These are phyloP conservation scores for Paramecium tetraurelia DNA, from an alignment of 73 alveolate species.

Conservation along the genomic window DNA sequence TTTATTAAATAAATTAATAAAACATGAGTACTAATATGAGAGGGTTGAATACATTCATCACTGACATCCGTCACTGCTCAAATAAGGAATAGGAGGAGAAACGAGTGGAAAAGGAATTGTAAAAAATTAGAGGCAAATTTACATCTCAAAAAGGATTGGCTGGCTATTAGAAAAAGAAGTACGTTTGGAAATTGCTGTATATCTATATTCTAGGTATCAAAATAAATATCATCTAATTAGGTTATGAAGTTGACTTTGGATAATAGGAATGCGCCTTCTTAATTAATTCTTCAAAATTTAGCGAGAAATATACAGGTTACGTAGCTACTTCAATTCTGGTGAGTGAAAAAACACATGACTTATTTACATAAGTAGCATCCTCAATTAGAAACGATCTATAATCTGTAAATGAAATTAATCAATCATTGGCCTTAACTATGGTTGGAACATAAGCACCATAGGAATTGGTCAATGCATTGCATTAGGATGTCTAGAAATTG, in stretches of 20 bases:
- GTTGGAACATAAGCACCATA: constrained; percentile 91
- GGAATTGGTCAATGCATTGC: constrained; percentile 82
- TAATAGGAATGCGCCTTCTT: constrained; percentile 91
- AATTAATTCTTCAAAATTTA: constrained; percentile 89
- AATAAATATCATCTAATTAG: constrained; percentile 67
- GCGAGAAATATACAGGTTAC: constrained; percentile 98
- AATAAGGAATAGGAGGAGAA: constrained; percentile 96
- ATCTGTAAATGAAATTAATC: constrained; percentile 88
- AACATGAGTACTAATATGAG: constrained; percentile 68
- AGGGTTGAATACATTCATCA: constrained; percentile 94
- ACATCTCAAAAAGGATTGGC: constrained; percentile 80
- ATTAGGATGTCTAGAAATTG: constrained; percentile 80
- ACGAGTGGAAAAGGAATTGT: constrained; percentile 95
- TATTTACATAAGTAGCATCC: constrained; percentile 85
- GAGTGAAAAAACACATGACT: constrained; percentile 81
- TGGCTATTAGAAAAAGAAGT: constrained; percentile 97
- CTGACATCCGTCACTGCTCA: constrained; percentile 95
- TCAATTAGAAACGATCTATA: constrained; percentile 91
- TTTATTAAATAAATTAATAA: not conserved
- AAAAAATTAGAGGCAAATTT: constrained; percentile 95
- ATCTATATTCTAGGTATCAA: constrained; percentile 59
- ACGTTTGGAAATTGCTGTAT: constrained; percentile 97
- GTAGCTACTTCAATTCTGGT: constrained; percentile 94
- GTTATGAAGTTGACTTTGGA: constrained; percentile 98
- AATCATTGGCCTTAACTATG: constrained; percentile 94